Percentiles rank a stretch among this genome's conserved stretches.
These are phyloP conservation scores for Solanum medicagineum DNA, from an alignment of 257 asterid species.

Conservation along the genomic window DNA sequence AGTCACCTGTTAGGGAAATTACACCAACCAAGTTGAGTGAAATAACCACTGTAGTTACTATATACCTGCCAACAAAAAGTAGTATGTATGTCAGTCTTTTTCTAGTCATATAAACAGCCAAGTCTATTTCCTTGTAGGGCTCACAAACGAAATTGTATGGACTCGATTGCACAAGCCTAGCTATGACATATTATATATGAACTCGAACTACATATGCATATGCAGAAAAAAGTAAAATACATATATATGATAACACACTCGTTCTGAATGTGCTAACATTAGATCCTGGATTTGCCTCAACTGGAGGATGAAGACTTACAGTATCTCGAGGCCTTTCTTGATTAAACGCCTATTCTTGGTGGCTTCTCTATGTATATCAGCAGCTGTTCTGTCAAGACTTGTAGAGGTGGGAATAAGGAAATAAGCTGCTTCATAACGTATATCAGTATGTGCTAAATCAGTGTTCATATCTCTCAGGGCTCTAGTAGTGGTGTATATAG, in stretches of 20 bases:
- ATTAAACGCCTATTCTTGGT: conserved; percentile 39
- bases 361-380: conserved; percentile 48
- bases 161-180: neutral
- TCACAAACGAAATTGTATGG: neutral
- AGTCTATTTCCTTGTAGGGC: too few relatives aligned
- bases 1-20: conserved; percentile 45
- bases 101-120: neutral
- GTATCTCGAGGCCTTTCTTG: conserved; percentile 35
- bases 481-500: conserved; percentile 44
- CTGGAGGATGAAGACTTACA: conserved; percentile 12
- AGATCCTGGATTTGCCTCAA: neutral
- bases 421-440: conserved; percentile 14
- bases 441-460: conserved; percentile 18
- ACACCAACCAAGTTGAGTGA: conserved; percentile 42
- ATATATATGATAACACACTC: neutral
- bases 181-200: neutral
- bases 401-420: conserved; percentile 49
- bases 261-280: neutral
- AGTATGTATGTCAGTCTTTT: neutral
- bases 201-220: neutral
- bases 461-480: conserved; percentile 53
- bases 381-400: conserved; percentile 51
- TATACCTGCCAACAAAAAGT: conserved; percentile 34
- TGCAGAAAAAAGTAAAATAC: neutral
- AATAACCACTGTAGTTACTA: conserved; percentile 29